Conservation (phyloP, 164 flowering plant species). For the Vitis rotundifolia region DNA sequence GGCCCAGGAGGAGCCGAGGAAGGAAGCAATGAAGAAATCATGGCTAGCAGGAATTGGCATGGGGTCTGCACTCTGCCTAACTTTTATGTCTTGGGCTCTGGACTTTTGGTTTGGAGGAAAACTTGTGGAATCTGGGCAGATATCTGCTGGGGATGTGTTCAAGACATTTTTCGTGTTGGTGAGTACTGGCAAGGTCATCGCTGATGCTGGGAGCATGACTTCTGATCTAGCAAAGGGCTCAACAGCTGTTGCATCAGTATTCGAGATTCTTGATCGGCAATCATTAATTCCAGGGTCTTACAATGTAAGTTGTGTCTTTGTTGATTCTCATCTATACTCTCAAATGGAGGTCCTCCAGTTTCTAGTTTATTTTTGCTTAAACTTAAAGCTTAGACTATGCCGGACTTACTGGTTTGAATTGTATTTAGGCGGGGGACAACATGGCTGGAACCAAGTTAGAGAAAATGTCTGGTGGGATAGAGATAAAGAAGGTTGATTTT, state of each 20-base stretch:
- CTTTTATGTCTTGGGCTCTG: slow-evolving; percentile 88
- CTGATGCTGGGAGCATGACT: slow-evolving; percentile 98
- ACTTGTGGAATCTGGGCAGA: slow-evolving; percentile 57
- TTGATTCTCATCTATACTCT: no score
- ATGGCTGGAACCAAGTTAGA: slow-evolving; percentile 38
- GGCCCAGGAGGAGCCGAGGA: slow-evolving; percentile 75
- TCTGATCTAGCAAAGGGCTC: slow-evolving; percentile 91
- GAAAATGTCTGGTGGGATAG: slow-evolving; percentile 58
- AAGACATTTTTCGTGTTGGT: slow-evolving; percentile 87
- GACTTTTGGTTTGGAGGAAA: slow-evolving; percentile 94
- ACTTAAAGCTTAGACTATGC: not conserved
- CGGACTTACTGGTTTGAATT: not conserved
- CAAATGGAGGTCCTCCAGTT: no score
- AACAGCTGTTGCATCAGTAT: slow-evolving; percentile 75
- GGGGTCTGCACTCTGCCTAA: slow-evolving; percentile 84
- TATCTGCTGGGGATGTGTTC: slow-evolving; percentile 87
- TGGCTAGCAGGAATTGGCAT: slow-evolving; percentile 88
- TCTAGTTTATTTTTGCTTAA: not conserved
- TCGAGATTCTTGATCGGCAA: slow-evolving; percentile 67
- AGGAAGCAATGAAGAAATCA: slow-evolving; percentile 64
- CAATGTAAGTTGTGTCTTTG: slow-evolving; percentile 35
- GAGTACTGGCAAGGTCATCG: slow-evolving; percentile 90
- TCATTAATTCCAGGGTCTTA: slow-evolving; percentile 47
- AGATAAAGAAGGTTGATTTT: slow-evolving; percentile 73
- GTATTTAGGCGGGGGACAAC: slow-evolving; percentile 28